Evolutionary conservation across 192 early-diverging fungal genomes (phyloP), one percentile per base, ranked within the genome.

Genomic region (Backusella australiensis): DNA sequence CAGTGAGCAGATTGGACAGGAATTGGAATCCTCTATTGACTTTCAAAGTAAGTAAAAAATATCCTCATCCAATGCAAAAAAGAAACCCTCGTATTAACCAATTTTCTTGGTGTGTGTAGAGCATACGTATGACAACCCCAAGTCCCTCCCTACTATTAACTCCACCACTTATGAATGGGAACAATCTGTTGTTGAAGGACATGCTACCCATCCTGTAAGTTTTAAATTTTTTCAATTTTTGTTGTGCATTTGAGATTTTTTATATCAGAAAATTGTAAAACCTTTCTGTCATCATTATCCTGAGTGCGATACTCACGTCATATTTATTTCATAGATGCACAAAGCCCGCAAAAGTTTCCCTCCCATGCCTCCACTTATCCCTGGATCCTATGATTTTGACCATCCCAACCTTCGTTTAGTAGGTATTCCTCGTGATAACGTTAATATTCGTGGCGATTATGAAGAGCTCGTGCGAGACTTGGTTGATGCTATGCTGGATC

Each of bases 171-270:
- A 90, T 12, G 89, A 88, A 42, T 92, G 91, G 91, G 91, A 92
- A 67, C 90, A 92, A 76, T 78, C 80, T 67, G 79, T 92, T 19
- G 66, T 89, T 8, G 91, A 92, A 68, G 91, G 91, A 15, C 91
- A 92, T 76, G 86, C 90, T n/a, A 89, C 89, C 0, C 91, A 92
- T 69, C 91, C 91, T 9, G 82, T 84, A 82, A 80, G 70, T 75
- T 21, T 67, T 14, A 26, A 39, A 5, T 19, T 23, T 34, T 39
- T 36, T 11, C 6, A 14, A 12, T 12, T 17, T 44, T 44, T 44
- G 42, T 9, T 39, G 7, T 52, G 34, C 11, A 56, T 29, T 15
- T 67, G 34, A 21, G 29, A 26, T 69, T 63, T 41, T 39, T 38
- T 34, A 65, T 63, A 53, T 75, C 34, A 38, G 6, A 69, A 23